Conservation (phyloP, 129 eudicot species). For the Tagetes patula region DNA sequence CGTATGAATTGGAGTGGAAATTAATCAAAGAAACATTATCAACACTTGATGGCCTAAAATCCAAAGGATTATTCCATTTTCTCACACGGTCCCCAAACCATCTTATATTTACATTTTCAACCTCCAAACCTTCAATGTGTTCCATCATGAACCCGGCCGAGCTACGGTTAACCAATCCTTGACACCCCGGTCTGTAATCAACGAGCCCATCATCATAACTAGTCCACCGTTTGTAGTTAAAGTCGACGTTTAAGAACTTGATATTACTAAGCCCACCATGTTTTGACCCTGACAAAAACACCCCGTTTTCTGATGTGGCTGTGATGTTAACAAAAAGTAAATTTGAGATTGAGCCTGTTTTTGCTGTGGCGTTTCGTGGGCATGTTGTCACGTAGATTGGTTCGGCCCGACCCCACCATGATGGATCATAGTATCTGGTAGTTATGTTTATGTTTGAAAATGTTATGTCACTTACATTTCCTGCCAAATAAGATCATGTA, state of each 20-base stretch:
- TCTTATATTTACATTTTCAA: constrained; percentile 65
- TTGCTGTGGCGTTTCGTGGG: constrained; percentile 58
- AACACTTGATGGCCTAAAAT: constrained; percentile 75
- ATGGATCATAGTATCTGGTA: constrained; percentile 87
- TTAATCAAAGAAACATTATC: constrained; percentile 60
- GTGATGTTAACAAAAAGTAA: constrained; percentile 70
- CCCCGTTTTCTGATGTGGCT: constrained; percentile 83
- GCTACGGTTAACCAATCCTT: constrained; percentile 73
- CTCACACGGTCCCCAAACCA: constrained; percentile 59
- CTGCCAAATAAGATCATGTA: constrained; percentile 44
- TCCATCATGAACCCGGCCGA: constrained; percentile 89
- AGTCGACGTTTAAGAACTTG: constrained; percentile 62
- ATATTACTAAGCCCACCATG: constrained; percentile 54
- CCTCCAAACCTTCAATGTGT: constrained; percentile 65
- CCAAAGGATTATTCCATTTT: constrained; percentile 81
- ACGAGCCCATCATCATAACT: constrained; percentile 67
- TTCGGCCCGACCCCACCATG: constrained; percentile 99
- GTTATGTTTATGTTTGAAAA: constrained; percentile 87
- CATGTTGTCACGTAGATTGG: constrained; percentile 88
- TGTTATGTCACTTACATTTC: constrained; percentile 73
- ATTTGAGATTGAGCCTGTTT: constrained; percentile 64
- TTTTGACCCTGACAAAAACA: constrained; percentile 79
- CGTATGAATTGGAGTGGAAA: constrained; percentile 54
- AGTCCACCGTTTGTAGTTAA: constrained; percentile 84
- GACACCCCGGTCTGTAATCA: constrained; percentile 93